Conservation (phyloP, 306 rosid species). For the Pachyrhizus erosus region DNA sequence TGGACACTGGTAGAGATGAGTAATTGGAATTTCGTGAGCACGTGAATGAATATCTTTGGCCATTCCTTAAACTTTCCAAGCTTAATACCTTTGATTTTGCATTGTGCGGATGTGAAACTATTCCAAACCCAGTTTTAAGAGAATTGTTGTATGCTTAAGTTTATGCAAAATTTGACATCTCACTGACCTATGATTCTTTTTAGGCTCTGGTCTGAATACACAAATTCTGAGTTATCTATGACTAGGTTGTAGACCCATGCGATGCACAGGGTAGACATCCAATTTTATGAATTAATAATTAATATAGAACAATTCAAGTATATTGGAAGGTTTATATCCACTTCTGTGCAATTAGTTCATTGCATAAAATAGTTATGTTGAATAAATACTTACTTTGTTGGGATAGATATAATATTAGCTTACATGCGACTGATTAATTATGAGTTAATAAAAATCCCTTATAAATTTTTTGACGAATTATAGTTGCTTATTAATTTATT, state of each 20-base stretch:
- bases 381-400: neutral
- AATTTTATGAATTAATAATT: neutral
- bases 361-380: neutral
- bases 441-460: too few species aligned
- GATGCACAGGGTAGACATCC: neutral
- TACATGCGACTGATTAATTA: too few species aligned
- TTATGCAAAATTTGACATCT: neutral
- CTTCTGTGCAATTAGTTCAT: neutral
- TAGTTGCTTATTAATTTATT: neutral
- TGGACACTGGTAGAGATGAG: conserved; percentile 13
- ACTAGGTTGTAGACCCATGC: neutral
- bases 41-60: neutral
- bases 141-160: conserved; percentile 11
- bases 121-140: neutral
- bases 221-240: neutral
- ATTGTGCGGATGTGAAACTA: neutral
- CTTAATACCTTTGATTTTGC: neutral
- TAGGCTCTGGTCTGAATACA: neutral
- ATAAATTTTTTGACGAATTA: neutral
- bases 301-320: neutral
- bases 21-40: conserved; percentile 14
- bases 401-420: neutral
- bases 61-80: conserved; percentile 4
- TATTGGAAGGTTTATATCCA: neutral
- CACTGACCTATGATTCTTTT: neutral